Base-by-base conservation (phyloP, 805 yeast genomes). In the Candida sithepensis region DNA sequence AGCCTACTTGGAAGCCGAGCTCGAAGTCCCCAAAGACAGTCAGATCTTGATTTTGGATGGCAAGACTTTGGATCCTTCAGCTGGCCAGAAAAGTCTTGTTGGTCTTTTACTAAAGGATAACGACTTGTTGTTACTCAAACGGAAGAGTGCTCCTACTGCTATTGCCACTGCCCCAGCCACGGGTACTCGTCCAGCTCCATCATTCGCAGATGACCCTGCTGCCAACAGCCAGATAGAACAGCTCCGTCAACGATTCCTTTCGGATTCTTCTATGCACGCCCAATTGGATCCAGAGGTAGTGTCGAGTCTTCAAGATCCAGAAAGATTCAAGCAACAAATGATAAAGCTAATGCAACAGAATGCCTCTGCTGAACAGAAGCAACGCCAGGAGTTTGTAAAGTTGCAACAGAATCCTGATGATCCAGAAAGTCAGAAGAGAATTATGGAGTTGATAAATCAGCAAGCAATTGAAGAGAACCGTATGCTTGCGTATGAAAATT, bases 401-500 rank as follows among this genome's bases (percentile, higher is more conserved):
- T 59, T 86, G 21, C 79, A 83, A 62, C 71, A 72, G 38, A 78
- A 85, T 55, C 91, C 91, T 3, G 88, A 84, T 59, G 76, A 80
- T 56, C 87, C 88, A 18, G 87, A 78, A 32, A 82, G 77, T 50
- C 89, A 85, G 56, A 74, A 73, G 19, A 75, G 75, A 54, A 82
- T 88, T 39, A 55, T 82, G 60, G 92, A 88, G 56, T 58, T 84
- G 45, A 84, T 84, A 46, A 78, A 81, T 50, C 84, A 82, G 56
- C 80, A 79, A 56, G 87, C 82, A 37, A 82, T 92, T 42, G 88
- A 88, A 50, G 95, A 88, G 52, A 88, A 89, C 60, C 71, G 86
- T 72, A 74, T 80, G 41, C 73, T 80, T 53, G 98, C 99, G 0
- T 74, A 82, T 63, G 97, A 91, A 49, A 82, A 84, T 45, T 81